These are phyloP conservation scores for Przewalskia tangutica DNA, from an alignment of 257 asterid genomes.

Conservation along the genomic window DNA sequence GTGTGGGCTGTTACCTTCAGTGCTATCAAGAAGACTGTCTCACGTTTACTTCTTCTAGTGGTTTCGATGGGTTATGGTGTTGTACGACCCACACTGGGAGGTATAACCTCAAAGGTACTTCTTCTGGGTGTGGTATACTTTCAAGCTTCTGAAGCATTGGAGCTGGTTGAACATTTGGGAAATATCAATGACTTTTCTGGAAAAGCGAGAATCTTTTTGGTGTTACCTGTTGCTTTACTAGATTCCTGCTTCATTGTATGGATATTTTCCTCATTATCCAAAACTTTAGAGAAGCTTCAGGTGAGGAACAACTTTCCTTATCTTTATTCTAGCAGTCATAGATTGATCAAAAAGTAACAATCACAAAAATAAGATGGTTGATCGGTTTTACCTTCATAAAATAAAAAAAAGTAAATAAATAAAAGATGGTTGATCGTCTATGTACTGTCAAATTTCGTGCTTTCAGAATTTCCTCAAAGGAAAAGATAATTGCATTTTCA, in stretches of 20 bases:
- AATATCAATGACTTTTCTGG: conserved; percentile 88
- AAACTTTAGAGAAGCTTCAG: conserved; percentile 97
- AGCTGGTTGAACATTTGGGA: conserved; percentile 96
- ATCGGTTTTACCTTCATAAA: neutral
- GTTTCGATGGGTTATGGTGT: conserved; percentile 98
- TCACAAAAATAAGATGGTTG: neutral
- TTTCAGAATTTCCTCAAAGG: neutral
- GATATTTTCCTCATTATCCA: conserved; percentile 92
- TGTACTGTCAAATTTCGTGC: neutral
- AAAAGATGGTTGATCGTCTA: neutral
- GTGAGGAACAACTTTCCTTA: conserved; percentile 18
- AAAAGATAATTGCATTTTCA: neutral
- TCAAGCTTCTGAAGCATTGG: conserved; percentile 90
- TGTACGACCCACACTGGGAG: conserved; percentile 85
- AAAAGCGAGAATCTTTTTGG: conserved; percentile 78
- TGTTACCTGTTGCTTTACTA: conserved; percentile 84
- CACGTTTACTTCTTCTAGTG: conserved; percentile 88
- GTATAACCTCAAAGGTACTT: conserved; percentile 54
- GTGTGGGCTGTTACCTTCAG: conserved; percentile 90
- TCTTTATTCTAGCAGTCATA: neutral
- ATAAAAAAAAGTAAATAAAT: neutral
- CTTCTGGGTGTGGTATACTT: conserved; percentile 78
- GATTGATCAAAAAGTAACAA: neutral
- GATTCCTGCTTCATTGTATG: conserved; percentile 88
- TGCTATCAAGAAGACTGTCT: conserved; percentile 87